phyloP scores from a whole-genome alignment of 345 rosid species.

The Aurinia saxatilis region DNA sequence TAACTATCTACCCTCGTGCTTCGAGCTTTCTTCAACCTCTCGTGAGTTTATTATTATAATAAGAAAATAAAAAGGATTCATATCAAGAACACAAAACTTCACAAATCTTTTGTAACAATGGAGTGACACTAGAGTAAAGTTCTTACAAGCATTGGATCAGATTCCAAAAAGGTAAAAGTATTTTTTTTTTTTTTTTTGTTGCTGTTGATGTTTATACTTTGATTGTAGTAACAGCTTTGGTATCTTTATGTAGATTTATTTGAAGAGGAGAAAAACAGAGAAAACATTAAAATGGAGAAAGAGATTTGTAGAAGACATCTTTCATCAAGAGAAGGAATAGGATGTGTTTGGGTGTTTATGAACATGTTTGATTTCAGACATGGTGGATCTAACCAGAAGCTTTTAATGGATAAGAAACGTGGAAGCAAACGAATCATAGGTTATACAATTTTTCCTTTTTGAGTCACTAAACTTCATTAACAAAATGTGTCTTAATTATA shows the following conservation, averaged over 20 bases:
- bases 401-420: conserved; percentile 57
- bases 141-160: conserved; percentile 24
- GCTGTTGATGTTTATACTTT: background rate
- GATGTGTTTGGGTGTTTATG: conserved; percentile 84
- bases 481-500: background rate
- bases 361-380: conserved; percentile 75
- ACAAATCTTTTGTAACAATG: conserved; percentile 14
- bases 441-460: background rate
- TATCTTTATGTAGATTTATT: conserved; percentile 6
- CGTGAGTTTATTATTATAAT: conserved; percentile 14
- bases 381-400: conserved; percentile 57
- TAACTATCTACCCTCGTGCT: conserved; percentile 30
- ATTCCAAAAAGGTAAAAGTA: conserved; percentile 6
- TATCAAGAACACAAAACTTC: background rate
- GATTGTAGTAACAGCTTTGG: conserved; percentile 5
- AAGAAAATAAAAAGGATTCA: background rate
- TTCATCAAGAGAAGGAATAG: conserved; percentile 46
- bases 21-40: conserved; percentile 25
- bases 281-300: conserved; percentile 13
- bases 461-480: background rate
- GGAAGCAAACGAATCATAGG: conserved; percentile 32
- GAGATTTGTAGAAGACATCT: conserved; percentile 33
- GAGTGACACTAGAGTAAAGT: conserved; percentile 5
- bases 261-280: background rate
- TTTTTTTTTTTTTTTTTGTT: background rate